Evolutionary conservation across 495 filamentous ascomycete genomes (phyloP).

Genomic region (Penicillium odoratum): DNA sequence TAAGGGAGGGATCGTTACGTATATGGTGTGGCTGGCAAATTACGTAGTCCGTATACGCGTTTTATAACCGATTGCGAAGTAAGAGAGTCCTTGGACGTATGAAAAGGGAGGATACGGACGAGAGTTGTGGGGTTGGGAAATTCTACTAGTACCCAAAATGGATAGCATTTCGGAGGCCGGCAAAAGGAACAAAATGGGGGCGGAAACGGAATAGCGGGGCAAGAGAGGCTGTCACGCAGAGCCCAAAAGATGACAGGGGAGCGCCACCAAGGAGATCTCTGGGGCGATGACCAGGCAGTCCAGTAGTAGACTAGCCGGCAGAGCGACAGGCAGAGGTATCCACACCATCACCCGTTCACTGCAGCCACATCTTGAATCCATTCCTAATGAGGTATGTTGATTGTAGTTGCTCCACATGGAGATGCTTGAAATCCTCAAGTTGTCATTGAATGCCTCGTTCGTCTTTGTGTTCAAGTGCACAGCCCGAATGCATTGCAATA

Average conservation of each 20-base stretch:
- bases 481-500: background rate
- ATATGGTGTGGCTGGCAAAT: no score
- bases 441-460: background rate
- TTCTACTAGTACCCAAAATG: background rate
- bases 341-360: background rate
- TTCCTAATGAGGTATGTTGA: background rate
- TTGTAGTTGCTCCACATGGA: background rate
- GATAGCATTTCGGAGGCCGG: background rate
- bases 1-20: no score
- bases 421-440: background rate
- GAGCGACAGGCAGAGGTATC: background rate
- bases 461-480: background rate
- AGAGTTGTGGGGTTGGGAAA: constrained; percentile 1
- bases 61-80: no score
- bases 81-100: no score
- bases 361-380: constrained; percentile 1
- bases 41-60: no score
- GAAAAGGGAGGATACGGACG: background rate
- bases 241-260: background rate
- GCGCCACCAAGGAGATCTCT: background rate
- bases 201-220: no score
- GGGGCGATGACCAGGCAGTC: background rate
- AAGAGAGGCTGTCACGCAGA: background rate
- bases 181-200: background rate
- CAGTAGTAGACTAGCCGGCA: background rate